Evolutionary conservation across 2,329 filamentous ascomycete species (phyloP), one percentile per base, ranked within the genome.

Genomic region (Colletotrichum eleusines): DNA sequence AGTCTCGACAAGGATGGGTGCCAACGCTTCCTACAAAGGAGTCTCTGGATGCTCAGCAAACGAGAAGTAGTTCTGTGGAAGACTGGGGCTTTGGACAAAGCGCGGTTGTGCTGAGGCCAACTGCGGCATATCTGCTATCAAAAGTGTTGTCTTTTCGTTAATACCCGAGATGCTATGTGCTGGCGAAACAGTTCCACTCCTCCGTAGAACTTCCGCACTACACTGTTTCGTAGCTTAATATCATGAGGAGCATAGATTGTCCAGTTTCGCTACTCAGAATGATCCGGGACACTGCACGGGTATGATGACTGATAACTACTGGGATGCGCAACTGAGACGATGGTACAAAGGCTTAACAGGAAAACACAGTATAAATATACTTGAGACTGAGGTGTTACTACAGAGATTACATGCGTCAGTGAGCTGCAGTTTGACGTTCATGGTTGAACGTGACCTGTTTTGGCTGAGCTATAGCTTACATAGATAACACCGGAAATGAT

Each of bases 361-460:
- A 42, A 20, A 40, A 40, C 38, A 6, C 38, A 40, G 38, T 40
- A 16, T 16, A 1, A 16, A 4, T 40, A 40, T 16, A 40, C n/a
- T n/a, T n/a, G n/a, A n/a, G n/a, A n/a, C n/a, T n/a, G n/a, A n/a
- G n/a, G n/a, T n/a, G n/a, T n/a, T n/a, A n/a, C n/a, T n/a, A n/a
- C n/a, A n/a, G n/a, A n/a, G n/a, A n/a, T n/a, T n/a, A n/a, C n/a
- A n/a, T n/a, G n/a, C n/a, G n/a, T n/a, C n/a, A n/a, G n/a, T n/a
- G n/a, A n/a, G n/a, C n/a, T n/a, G n/a, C n/a, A n/a, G n/a, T n/a
- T n/a, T n/a, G n/a, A n/a, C n/a, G n/a, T n/a, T n/a, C n/a, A n/a
- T n/a, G 58, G 79, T 88, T 66, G 80, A 85, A 73, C 80, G 81
- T 23, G 78, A n/a, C n/a, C n/a, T n/a, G n/a, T n/a, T n/a, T n/a